Conservation (phyloP, 2,329 filamentous ascomycete genomes). For the Thielaviopsis musarum region DNA sequence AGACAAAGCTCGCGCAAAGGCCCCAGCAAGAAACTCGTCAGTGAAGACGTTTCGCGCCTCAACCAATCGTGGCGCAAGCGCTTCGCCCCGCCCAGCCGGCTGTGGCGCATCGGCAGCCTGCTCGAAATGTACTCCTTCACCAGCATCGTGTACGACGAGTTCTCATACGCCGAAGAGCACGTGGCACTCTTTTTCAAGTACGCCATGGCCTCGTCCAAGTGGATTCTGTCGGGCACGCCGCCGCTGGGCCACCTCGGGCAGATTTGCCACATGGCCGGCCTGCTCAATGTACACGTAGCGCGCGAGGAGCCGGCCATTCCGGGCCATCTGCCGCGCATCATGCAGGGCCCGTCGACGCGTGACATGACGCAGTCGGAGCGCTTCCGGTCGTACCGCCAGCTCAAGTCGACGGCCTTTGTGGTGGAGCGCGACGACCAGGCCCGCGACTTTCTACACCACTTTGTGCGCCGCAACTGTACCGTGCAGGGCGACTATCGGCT, state of each 20-base stretch:
- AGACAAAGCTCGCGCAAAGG: slow-evolving; percentile 4
- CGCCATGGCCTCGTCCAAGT: slow-evolving; percentile 21
- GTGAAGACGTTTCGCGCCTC: not conserved
- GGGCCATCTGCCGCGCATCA: slow-evolving; percentile 22
- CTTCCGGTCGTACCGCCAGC: slow-evolving; percentile 18
- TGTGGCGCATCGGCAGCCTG: slow-evolving; percentile 13
- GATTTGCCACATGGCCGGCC: slow-evolving; percentile 20
- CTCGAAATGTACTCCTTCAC: slow-evolving; percentile 24
- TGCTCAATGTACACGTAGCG: slow-evolving; percentile 24
- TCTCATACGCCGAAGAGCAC: slow-evolving; percentile 22
- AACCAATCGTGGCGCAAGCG: not conserved
- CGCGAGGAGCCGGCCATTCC: slow-evolving; percentile 19
- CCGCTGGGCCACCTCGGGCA: slow-evolving; percentile 21
- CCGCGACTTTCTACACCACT: slow-evolving; percentile 18
- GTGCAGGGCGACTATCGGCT: slow-evolving; percentile 15
- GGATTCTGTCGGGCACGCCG: slow-evolving; percentile 28
- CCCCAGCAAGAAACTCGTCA: not conserved
- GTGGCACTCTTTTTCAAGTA: slow-evolving; percentile 21
- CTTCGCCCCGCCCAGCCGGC: not conserved
- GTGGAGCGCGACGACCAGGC: slow-evolving; percentile 21
- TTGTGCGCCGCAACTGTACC: slow-evolving; percentile 19
- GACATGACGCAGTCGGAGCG: slow-evolving; percentile 20
- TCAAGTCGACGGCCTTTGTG: slow-evolving; percentile 21
- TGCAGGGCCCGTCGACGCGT: slow-evolving; percentile 18
- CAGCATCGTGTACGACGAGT: slow-evolving; percentile 27